Evolutionary conservation across 768 basidiomycete species (phyloP).

Genomic region (Podaxis pistillaris): DNA sequence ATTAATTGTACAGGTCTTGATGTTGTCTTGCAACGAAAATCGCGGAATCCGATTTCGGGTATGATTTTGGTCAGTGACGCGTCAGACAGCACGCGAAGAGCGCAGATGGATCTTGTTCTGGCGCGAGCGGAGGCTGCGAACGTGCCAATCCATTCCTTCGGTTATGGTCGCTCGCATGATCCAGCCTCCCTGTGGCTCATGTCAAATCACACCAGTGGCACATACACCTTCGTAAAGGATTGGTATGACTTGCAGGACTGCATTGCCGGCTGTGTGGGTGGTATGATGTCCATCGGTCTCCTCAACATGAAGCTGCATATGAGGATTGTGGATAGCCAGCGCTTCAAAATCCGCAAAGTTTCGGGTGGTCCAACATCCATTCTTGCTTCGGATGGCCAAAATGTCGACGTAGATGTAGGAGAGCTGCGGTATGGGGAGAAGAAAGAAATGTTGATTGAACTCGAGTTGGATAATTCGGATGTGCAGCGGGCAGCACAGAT

Average conservation of each 20-base stretch:
- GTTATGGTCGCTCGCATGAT: conserved; percentile 96
- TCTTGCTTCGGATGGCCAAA: conserved; percentile 86
- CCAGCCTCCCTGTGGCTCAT: conserved; percentile 98
- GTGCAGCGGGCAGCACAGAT: conserved; percentile 36
- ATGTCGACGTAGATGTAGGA: conserved; percentile 93
- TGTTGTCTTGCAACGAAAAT: conserved; percentile 90
- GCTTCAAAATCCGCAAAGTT: conserved; percentile 93
- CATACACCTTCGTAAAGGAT: conserved; percentile 97
- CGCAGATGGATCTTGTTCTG: conserved; percentile 97
- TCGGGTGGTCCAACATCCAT: conserved; percentile 87
- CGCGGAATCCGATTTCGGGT: conserved; percentile 85
- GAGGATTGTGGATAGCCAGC: conserved; percentile 84
- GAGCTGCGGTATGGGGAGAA: conserved; percentile 95
- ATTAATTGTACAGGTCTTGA: conserved; percentile 64
- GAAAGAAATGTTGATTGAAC: conserved; percentile 96
- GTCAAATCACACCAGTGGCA: conserved; percentile 96
- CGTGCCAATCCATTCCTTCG: conserved; percentile 95
- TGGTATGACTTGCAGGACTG: conserved; percentile 95
- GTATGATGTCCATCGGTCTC: conserved; percentile 94
- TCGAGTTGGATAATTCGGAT: conserved; percentile 86
- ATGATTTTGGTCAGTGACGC: conserved; percentile 94
- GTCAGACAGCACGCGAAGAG: conserved; percentile 86
- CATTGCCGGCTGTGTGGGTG: conserved; percentile 92
- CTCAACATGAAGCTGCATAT: conserved; percentile 95
- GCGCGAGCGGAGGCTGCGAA: conserved; percentile 96